A percentile compares a stretch with the other conserved stretches of the same genome.
These are phyloP conservation scores for Cercospora sp. DNA, from an alignment of 2,329 filamentous ascomycete genomes.

Conservation along the genomic window DNA sequence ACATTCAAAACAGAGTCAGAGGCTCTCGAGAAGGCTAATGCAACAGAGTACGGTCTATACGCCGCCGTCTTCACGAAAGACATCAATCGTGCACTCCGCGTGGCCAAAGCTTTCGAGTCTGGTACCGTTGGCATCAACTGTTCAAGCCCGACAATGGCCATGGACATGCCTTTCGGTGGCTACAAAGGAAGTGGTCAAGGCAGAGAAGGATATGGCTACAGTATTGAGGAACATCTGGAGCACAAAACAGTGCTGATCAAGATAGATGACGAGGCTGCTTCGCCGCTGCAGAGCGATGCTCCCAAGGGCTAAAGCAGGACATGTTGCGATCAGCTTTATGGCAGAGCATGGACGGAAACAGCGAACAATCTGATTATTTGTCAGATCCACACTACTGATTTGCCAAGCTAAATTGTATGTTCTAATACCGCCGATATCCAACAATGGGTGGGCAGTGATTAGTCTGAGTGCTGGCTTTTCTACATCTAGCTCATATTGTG, in stretches of 20 bases:
- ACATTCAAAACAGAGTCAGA: conserved; percentile 41
- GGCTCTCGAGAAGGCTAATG: conserved; percentile 40
- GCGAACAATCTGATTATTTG: background rate
- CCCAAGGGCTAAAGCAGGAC: background rate
- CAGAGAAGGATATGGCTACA: conserved; percentile 22
- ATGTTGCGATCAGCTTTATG: background rate
- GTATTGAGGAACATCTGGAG: conserved; percentile 29
- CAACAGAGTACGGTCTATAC: conserved; percentile 43
- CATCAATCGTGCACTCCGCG: conserved; percentile 41
- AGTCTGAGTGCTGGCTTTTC: background rate
- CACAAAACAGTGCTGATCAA: conserved; percentile 30
- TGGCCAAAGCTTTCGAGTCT: conserved; percentile 44
- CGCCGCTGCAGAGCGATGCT: background rate
- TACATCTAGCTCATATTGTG: conserved; percentile 41
- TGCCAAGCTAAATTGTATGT: background rate
- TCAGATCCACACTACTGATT: background rate
- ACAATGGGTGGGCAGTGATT: background rate
- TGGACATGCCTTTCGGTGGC: conserved; percentile 46
- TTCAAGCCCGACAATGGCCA: conserved; percentile 38
- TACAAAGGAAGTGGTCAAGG: conserved; percentile 41
- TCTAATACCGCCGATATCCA: background rate
- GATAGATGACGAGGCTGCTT: conserved; percentile 19
- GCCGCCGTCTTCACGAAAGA: conserved; percentile 42
- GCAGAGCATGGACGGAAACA: background rate
- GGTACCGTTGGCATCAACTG: conserved; percentile 46